Conservation (phyloP, 768 basidiomycete genomes). For the Hygrocybe coccinea region DNA sequence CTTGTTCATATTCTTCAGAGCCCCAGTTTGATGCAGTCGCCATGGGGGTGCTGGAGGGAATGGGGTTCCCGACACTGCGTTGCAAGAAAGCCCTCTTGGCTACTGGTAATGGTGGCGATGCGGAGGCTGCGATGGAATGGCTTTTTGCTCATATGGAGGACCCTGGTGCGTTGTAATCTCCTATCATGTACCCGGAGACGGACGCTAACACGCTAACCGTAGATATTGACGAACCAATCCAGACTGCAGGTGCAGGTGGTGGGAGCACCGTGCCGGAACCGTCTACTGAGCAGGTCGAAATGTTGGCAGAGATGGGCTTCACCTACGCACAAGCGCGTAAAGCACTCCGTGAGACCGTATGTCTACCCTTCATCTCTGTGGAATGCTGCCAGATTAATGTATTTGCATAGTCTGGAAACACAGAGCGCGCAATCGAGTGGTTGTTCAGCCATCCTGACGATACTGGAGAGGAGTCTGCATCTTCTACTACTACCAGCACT, state of each 20-base stretch:
- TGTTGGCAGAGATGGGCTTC: constrained; percentile 92
- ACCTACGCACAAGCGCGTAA: constrained; percentile 76
- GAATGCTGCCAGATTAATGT: not conserved
- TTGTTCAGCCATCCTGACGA: constrained; percentile 92
- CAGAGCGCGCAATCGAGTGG: constrained; percentile 93
- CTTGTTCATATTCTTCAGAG: constrained; percentile 17
- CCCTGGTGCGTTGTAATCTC: constrained; percentile 56
- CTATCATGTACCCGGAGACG: not conserved
- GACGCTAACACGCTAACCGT: not conserved
- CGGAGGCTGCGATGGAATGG: constrained; percentile 93
- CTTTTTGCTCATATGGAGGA: constrained; percentile 94
- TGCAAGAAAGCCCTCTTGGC: constrained; percentile 90
- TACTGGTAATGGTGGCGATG: constrained; percentile 62
- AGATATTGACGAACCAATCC: constrained; percentile 87
- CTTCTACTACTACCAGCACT: constrained; percentile 21
- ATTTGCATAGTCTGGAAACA: constrained; percentile 52
- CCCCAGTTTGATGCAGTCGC: constrained; percentile 73
- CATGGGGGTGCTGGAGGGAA: constrained; percentile 70
- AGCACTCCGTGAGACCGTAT: constrained; percentile 79
- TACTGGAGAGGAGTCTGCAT: constrained; percentile 51
- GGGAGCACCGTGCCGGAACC: constrained; percentile 46
- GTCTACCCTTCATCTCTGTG: constrained; percentile 21
- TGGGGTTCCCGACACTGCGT: constrained; percentile 86
- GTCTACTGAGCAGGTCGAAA: constrained; percentile 59
- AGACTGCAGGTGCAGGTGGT: constrained; percentile 22